These are phyloP conservation scores for Gnaphalium uliginosum DNA, from an alignment of 129 eudicot species.

Conservation along the genomic window DNA sequence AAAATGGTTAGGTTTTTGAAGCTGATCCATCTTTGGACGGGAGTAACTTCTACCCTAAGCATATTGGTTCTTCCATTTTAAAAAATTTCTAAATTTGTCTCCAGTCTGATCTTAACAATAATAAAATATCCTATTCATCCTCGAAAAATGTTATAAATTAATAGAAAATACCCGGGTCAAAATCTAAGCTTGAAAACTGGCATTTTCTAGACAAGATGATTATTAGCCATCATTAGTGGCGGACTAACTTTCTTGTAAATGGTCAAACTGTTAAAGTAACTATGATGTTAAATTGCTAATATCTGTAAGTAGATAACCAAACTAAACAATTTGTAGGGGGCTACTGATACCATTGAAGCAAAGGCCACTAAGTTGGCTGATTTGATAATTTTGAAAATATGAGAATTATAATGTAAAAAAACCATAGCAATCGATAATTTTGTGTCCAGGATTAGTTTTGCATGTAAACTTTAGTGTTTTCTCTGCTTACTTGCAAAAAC, in stretches of 20 bases:
- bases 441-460: neutral
- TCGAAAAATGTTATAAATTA: neutral
- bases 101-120: slow-evolving; percentile 21
- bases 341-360: too few relatives aligned
- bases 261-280: neutral
- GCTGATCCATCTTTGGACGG: slow-evolving; percentile 24
- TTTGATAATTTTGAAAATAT: neutral
- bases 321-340: neutral
- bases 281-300: neutral
- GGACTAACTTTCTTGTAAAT: too few relatives aligned
- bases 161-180: neutral
- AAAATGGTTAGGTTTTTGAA: neutral
- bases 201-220: neutral
- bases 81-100: slow-evolving; percentile 26
- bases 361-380: neutral
- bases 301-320: neutral
- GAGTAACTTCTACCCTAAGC: slow-evolving; percentile 27
- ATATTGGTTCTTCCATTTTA: slow-evolving; percentile 13
- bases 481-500: slow-evolving; percentile 7
- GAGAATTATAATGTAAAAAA: neutral
- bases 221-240: neutral
- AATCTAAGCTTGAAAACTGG: neutral
- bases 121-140: neutral
- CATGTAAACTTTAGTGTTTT: neutral
- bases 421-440: neutral